Evolutionary conservation across 139 green algal genomes (phyloP).

Genomic region (Chlamydomonas schloesseri): DNA sequence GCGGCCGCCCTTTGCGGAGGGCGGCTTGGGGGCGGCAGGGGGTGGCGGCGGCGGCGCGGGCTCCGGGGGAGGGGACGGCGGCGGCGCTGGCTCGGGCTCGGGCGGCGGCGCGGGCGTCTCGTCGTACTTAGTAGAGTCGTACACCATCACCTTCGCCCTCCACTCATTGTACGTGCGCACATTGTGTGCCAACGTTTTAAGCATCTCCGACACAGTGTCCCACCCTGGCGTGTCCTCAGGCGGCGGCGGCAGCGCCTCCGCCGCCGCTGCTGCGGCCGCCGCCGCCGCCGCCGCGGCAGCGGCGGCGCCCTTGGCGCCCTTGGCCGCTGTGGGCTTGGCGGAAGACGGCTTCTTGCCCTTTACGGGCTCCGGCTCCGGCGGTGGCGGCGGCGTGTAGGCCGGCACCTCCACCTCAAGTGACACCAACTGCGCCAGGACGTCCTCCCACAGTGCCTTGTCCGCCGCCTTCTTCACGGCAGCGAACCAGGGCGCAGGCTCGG

Average conservation of each 20-base stretch:
- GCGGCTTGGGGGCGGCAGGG: not conserved
- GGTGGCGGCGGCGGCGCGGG: not conserved
- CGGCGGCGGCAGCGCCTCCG: not conserved
- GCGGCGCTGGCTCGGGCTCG: not conserved
- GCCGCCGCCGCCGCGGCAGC: not conserved
- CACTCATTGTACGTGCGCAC: constrained; percentile 64
- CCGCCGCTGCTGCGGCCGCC: constrained; percentile 10
- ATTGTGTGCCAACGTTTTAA: constrained; percentile 32
- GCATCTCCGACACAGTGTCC: constrained; percentile 40
- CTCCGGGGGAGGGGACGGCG: not conserved
- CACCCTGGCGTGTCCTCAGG: constrained; percentile 48
- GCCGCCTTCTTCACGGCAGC: constrained; percentile 1
- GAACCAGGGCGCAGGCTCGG: constrained; percentile 35
- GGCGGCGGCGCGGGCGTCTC: not conserved
- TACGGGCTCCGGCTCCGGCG: not conserved
- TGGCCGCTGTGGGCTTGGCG: not conserved
- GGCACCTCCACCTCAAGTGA: constrained; percentile 48
- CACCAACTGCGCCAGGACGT: constrained; percentile 19
- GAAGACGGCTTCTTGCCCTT: constrained; percentile 11
- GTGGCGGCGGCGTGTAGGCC: not conserved
- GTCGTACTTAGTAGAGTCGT: constrained; percentile 9
- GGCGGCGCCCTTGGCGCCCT: constrained; percentile 23
- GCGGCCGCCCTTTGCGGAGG: not conserved
- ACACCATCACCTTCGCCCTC: constrained; percentile 55
- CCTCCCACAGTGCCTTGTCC: constrained; percentile 43